A percentile compares a stretch with the other conserved stretches of the same genome.
Evolutionary conservation across 176 grass and related monocot species (phyloP).

Genomic region (Otatea glauca): DNA sequence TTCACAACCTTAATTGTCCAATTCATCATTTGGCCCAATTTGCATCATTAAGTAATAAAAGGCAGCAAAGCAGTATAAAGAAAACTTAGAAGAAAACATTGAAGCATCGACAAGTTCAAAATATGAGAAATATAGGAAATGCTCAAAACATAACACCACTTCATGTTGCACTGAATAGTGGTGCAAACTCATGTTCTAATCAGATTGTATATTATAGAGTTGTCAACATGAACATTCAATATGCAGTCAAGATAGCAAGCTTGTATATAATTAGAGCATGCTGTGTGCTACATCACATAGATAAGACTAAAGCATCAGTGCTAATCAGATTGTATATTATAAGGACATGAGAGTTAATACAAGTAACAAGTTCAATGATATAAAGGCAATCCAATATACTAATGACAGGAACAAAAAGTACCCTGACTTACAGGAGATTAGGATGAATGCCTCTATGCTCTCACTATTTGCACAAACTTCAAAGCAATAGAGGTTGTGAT

Average conservation of each 20-base stretch:
- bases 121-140: no score
- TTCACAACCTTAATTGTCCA: no score
- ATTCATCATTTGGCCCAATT: no score
- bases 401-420: neutral
- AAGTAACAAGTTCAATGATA: neutral
- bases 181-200: no score
- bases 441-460: neutral
- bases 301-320: neutral
- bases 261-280: conserved; percentile 37
- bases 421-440: neutral
- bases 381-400: neutral
- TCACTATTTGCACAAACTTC: neutral
- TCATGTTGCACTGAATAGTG: no score
- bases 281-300: neutral
- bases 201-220: conserved; percentile 30
- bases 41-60: no score
- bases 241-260: neutral
- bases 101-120: no score
- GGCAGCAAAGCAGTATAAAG: no score
- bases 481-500: neutral
- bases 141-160: no score
- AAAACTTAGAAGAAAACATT: no score
- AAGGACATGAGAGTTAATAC: neutral
- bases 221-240: neutral
- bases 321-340: neutral